phyloP scores from a whole-genome alignment of 2,329 filamentous ascomycete genomes.

The Penicillium capsulatum region DNA sequence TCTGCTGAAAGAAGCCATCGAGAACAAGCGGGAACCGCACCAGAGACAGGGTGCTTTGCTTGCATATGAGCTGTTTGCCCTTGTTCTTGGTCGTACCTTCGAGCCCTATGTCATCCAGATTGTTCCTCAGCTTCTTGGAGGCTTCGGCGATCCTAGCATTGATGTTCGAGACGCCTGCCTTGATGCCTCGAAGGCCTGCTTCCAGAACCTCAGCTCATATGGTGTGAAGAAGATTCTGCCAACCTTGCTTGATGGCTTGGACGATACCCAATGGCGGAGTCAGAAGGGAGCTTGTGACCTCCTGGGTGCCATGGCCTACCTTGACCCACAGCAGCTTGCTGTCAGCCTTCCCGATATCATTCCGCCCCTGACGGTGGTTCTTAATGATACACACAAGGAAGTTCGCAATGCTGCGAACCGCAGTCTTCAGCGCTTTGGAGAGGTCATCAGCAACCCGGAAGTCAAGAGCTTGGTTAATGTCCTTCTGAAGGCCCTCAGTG shows the following conservation, averaged over 20 bases:
- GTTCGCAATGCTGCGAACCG: constrained; percentile 87
- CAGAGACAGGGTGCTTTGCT: constrained; percentile 85
- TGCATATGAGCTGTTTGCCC: constrained; percentile 84
- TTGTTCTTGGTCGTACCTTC: constrained; percentile 80
- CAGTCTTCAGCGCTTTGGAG: constrained; percentile 94
- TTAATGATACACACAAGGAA: constrained; percentile 98
- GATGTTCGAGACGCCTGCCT: constrained; percentile 92
- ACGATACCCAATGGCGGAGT: constrained; percentile 95
- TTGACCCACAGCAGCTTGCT: constrained; percentile 91
- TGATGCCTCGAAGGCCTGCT: constrained; percentile 90
- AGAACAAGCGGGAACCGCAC: constrained; percentile 90
- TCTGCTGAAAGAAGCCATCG: constrained; percentile 72
- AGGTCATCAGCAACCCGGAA: constrained; percentile 97
- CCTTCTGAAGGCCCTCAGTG: constrained; percentile 90
- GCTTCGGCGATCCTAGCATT: constrained; percentile 81
- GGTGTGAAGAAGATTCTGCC: constrained; percentile 94
- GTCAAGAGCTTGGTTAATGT: constrained; percentile 89
- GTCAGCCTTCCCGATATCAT: constrained; percentile 94
- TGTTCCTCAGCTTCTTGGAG: constrained; percentile 80
- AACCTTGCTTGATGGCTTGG: constrained; percentile 82
- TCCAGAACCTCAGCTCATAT: constrained; percentile 87
- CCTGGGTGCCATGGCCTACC: constrained; percentile 95
- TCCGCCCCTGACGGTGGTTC: constrained; percentile 83
- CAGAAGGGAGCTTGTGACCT: constrained; percentile 98
- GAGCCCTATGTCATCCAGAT: constrained; percentile 97